phyloP scores from a whole-genome alignment of 2,329 filamentous ascomycete genomes.

The Pseudogymnoascus sp. region DNA sequence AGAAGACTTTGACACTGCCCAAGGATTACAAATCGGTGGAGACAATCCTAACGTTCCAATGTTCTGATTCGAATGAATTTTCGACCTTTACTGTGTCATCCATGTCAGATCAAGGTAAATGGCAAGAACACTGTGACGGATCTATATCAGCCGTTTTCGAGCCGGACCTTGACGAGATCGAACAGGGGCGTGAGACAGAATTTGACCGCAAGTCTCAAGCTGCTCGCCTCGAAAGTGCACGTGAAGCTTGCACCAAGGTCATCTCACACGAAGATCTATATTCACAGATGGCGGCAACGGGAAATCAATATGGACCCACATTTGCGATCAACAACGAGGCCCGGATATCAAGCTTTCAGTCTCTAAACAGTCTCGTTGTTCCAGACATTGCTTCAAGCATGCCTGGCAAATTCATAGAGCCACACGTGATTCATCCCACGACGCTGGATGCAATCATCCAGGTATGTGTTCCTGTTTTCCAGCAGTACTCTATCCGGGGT shows the following conservation, averaged over 20 bases:
- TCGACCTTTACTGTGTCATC: background rate
- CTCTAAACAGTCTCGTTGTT: background rate
- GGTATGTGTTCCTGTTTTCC: background rate
- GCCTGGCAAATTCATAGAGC: background rate
- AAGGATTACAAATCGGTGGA: background rate
- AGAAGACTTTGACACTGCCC: background rate
- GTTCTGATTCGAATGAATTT: background rate
- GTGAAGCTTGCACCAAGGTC: background rate
- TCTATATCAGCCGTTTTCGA: background rate
- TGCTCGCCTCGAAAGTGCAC: background rate
- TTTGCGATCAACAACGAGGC: background rate
- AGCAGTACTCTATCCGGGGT: background rate
- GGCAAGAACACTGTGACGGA: background rate
- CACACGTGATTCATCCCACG: background rate
- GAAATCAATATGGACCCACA: constrained; percentile 15
- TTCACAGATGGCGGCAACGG: background rate
- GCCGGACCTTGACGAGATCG: background rate
- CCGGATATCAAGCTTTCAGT: background rate
- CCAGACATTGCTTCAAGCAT: background rate
- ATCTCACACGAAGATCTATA: background rate
- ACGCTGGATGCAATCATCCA: background rate
- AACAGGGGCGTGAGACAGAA: background rate
- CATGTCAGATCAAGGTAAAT: background rate
- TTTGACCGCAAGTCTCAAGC: background rate
- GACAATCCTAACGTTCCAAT: background rate